phyloP scores from a whole-genome alignment of 495 filamentous ascomycete genomes.

The Geopyxis carbonaria region DNA sequence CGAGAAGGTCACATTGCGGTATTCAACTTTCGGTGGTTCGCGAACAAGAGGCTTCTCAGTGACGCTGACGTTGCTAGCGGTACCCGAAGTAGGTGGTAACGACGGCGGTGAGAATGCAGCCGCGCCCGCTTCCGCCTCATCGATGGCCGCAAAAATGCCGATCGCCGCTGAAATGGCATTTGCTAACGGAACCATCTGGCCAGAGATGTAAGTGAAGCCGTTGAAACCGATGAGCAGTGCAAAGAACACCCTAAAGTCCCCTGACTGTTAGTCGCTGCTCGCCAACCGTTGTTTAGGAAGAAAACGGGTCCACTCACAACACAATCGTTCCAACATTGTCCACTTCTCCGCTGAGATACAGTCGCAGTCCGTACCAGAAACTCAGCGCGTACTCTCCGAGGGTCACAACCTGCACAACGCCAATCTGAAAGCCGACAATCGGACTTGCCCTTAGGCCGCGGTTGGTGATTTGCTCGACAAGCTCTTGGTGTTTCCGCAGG shows the following conservation, averaged over 20 bases:
- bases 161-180: no score
- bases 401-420: constrained; percentile 25
- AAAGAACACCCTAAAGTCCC: no score
- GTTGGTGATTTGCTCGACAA: constrained; percentile 40
- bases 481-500: constrained; percentile 33
- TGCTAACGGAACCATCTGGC: constrained; percentile 34
- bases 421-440: constrained; percentile 28
- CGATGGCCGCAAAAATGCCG: no score
- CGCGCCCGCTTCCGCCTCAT: no score
- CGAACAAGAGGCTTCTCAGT: no score
- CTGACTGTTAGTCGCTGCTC: no score
- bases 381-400: constrained; percentile 30
- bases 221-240: constrained; percentile 4
- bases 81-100: no score
- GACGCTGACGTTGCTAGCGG: no score
- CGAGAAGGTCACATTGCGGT: constrained; percentile 42
- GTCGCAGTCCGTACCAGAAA: constrained; percentile 30
- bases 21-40: constrained; percentile 33
- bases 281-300: no score
- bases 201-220: constrained; percentile 22
- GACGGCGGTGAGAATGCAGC: no score
- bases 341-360: constrained; percentile 29
- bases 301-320: no score
- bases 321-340: constrained; percentile 33
- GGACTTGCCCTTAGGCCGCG: constrained; percentile 37